Evolutionary conservation across 345 rosid genomes (phyloP), one percentile per base, ranked within the genome.

Genomic region (Lumnitzera racemosa): DNA sequence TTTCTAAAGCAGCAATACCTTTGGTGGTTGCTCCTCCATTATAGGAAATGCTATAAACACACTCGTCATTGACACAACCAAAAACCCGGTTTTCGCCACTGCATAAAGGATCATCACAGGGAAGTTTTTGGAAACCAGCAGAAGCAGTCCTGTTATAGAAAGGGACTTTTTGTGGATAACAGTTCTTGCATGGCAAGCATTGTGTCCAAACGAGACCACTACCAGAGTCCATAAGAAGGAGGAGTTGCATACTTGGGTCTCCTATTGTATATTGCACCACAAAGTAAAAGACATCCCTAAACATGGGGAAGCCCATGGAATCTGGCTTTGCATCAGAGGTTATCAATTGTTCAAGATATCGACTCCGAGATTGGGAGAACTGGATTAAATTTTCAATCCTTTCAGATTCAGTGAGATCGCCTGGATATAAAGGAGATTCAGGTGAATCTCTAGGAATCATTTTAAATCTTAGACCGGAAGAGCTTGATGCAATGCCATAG

Each of bases 161-260:
- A 2, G 69, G 68, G 20, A 13, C 46, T 2, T 5, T 15, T 46
- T 52, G 67, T 6, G 7, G 16, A 65, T 43, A 68, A 56, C 76
- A 71, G 16, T 50, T 49, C 8, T 15, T 59, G 61, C 76, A 76
- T n/a, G 80, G 56, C 14, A 57, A 14, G 51, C 74, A 65, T n/a
- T 70, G 75, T 13, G 69, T 58, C 80, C 71, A 68, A 36, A 62
- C 41, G 14, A 72, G 51, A 29, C 54, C 55, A 17, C 64, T 46
- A 0, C 69, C 62, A 0, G 75, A 70, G 69, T 70, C 72, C 59
- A 67, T 11, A 2, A 56, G 46, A 13, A 70, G 11, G 15, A 15
- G 46, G 46, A 46, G 13, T 5, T 15, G 14, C 6, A 3, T 2
- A 0, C 48, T 20, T 4, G 57, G 66, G 25, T 53, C 62, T 55